phyloP scores from a whole-genome alignment of 164 flowering plant genomes.

The Umbellularia californica region DNA sequence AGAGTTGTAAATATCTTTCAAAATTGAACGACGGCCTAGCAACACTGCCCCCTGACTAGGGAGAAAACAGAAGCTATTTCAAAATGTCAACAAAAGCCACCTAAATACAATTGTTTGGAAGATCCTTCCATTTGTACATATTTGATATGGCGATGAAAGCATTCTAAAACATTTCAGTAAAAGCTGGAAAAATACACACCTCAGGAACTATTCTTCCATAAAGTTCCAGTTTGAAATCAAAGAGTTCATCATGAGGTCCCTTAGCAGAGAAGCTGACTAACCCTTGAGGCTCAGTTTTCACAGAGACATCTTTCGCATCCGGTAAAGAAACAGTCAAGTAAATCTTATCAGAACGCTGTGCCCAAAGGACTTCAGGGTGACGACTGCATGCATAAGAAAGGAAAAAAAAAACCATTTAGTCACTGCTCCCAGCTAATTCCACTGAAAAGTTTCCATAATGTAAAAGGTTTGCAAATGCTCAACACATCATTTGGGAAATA shows the following conservation, averaged over 20 bases:
- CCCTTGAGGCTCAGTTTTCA: constrained; percentile 72
- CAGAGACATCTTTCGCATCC: constrained; percentile 69
- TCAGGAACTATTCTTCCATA: constrained; percentile 52
- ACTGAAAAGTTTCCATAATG: not conserved
- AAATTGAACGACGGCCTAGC: no score
- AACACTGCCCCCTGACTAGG: no score
- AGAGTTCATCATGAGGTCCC: constrained; percentile 50
- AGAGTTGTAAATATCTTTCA: no score
- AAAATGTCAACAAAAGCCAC: not conserved
- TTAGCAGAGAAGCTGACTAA: constrained; percentile 69
- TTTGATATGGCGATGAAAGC: constrained; percentile 1
- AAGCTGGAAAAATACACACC: constrained; percentile 31
- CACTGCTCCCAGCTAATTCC: not conserved
- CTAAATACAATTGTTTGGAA: not conserved
- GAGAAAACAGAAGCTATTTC: not conserved
- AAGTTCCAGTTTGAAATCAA: constrained; percentile 48
- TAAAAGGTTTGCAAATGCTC: no score
- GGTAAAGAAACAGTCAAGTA: constrained; percentile 78
- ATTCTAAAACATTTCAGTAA: constrained; percentile 1
- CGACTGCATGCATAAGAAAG: constrained; percentile 37
- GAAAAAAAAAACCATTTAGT: not conserved
- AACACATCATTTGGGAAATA: no score
- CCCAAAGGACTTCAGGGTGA: constrained; percentile 92
- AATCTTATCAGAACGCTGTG: constrained; percentile 84
- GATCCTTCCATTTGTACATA: not conserved